phyloP scores from a whole-genome alignment of 2,329 filamentous ascomycete genomes.

The Hymenoscyphus occultus region DNA sequence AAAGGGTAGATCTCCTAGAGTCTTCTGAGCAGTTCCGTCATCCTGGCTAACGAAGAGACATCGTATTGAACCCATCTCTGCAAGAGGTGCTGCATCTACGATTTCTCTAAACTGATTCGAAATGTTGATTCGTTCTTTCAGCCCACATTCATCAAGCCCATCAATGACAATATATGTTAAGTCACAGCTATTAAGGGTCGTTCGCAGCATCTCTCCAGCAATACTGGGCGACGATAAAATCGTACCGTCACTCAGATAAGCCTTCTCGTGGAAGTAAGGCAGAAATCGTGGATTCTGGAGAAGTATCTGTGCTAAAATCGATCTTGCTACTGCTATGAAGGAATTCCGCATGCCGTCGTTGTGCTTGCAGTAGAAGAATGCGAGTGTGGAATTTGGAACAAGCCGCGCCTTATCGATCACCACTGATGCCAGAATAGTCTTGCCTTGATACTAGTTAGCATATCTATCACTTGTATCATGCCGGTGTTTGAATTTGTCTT shows the following conservation, averaged over 20 bases:
- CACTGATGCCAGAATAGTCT: slow-evolving; percentile 40
- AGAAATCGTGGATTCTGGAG: slow-evolving; percentile 31
- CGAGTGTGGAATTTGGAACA: slow-evolving; percentile 16
- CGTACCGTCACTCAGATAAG: slow-evolving; percentile 32
- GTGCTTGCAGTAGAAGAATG: slow-evolving; percentile 42
- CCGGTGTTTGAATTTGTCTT: too few species aligned
- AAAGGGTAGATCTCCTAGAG: slow-evolving; percentile 27
- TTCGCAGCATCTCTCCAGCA: slow-evolving; percentile 36
- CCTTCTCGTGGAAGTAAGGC: slow-evolving; percentile 35
- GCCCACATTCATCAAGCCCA: slow-evolving; percentile 41
- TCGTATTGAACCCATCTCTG: slow-evolving; percentile 21
- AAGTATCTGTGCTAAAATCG: slow-evolving; percentile 37
- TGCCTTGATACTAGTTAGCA: slow-evolving; percentile 26
- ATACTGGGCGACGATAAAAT: slow-evolving; percentile 29
- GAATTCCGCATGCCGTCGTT: slow-evolving; percentile 32
- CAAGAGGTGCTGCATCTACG: slow-evolving; percentile 8
- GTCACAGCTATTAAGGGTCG: slow-evolving; percentile 25
- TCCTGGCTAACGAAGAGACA: slow-evolving; percentile 39
- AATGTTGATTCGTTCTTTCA: slow-evolving; percentile 36
- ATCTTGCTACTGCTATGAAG: slow-evolving; percentile 36
- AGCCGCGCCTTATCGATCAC: slow-evolving; percentile 36
- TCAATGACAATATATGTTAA: slow-evolving; percentile 40
- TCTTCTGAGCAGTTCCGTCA: slow-evolving; percentile 32
- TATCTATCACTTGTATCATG: too few species aligned
- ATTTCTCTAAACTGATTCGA: slow-evolving; percentile 30